These are phyloP conservation scores for Phyllosticta paracitricarpa DNA, from an alignment of 2,329 filamentous ascomycete genomes.

Conservation along the genomic window DNA sequence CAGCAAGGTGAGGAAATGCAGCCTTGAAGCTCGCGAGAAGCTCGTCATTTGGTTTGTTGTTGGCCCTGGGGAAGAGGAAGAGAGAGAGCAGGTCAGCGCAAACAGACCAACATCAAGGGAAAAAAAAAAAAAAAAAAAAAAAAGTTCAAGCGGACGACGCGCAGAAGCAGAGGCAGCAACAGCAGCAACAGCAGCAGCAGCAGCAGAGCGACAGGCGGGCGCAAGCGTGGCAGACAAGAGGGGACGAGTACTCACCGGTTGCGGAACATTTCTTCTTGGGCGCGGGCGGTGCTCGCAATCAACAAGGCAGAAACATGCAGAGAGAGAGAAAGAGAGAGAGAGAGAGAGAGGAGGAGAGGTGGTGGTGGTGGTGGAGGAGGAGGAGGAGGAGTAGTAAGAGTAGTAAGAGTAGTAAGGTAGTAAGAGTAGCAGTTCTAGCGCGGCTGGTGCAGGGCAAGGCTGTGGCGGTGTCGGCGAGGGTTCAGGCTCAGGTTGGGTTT, in stretches of 20 bases:
- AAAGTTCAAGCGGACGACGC: no score
- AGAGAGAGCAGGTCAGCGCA: conserved; percentile 14
- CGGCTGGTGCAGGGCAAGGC: neutral
- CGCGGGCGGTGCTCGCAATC: conserved; percentile 19
- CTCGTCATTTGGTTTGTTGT: conserved; percentile 77
- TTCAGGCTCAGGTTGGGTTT: neutral
- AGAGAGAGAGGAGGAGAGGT: conserved; percentile 10
- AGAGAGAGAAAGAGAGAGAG: neutral
- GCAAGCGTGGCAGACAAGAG: neutral
- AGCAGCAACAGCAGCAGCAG: conserved; percentile 11
- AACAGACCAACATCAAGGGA: conserved; percentile 12
- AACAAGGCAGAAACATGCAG: conserved; percentile 23
- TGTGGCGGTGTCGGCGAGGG: neutral
- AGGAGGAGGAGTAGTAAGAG: neutral
- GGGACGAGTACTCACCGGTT: conserved; percentile 30
- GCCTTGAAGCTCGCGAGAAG: conserved; percentile 76
- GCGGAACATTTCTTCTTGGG: conserved; percentile 34
- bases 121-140: conserved; percentile 14
- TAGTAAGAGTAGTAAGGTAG: neutral
- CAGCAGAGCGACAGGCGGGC: neutral
- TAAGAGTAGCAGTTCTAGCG: neutral
- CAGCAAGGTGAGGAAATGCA: conserved; percentile 62
- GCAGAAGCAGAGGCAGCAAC: conserved; percentile 10
- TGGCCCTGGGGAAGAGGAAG: conserved; percentile 45
- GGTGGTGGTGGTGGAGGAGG: neutral